These are phyloP conservation scores for Blastosporella zonata DNA, from an alignment of 1,284 basidiomycete genomes.

Conservation along the genomic window DNA sequence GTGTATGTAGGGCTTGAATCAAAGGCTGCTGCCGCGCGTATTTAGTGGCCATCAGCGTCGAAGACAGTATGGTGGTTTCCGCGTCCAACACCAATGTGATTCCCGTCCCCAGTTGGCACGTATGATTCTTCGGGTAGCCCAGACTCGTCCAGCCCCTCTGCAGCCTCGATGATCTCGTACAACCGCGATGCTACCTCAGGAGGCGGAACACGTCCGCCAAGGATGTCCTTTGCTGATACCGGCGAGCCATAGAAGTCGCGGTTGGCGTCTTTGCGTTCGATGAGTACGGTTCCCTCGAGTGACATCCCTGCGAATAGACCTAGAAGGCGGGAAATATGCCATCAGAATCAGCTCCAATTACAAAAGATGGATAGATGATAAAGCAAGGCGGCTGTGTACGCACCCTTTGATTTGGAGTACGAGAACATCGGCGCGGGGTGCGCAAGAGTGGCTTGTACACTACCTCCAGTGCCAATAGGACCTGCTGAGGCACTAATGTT, in stretches of 20 bases:
- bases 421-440: conserved; percentile 98
- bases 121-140: conserved; percentile 80
- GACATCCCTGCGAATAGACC: conserved; percentile 95
- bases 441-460: conserved; percentile 82
- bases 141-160: conserved; percentile 76
- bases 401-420: conserved; percentile 93
- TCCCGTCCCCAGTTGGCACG: conserved; percentile 66
- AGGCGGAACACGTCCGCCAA: conserved; percentile 90
- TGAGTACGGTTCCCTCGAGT: conserved; percentile 91
- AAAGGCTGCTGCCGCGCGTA: neutral
- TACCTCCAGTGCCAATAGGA: conserved; percentile 94
- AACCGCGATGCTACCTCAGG: conserved; percentile 92
- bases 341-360: neutral
- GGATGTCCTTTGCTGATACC: conserved; percentile 87
- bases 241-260: conserved; percentile 93
- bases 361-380: conserved; percentile 5
- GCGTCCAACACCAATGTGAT: conserved; percentile 50
- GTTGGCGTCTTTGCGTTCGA: conserved; percentile 95
- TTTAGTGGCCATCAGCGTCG: conserved; percentile 54
- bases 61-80: conserved; percentile 61
- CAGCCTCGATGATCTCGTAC: conserved; percentile 94
- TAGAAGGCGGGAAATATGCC: conserved; percentile 27
- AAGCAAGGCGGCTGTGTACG: conserved; percentile 18
- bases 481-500: conserved; percentile 84
- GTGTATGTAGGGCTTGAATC: neutral